Conservation (phyloP, 2,329 filamentous ascomycete species). For the Eutypa lata region DNA sequence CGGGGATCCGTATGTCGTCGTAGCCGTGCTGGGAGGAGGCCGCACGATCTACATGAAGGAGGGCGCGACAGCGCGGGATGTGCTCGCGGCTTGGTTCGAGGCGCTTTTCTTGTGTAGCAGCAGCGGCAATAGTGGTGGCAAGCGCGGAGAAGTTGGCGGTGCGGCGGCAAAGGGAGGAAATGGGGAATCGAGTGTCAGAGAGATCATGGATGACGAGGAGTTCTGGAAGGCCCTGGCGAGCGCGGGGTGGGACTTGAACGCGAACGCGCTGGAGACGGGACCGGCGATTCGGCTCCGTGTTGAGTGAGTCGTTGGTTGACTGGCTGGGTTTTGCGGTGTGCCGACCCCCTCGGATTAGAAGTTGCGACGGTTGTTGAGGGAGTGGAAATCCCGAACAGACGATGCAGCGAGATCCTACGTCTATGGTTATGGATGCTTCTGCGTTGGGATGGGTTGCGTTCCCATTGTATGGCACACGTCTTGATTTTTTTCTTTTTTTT, state of each 20-base stretch:
- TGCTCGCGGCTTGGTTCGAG: slow-evolving; percentile 35
- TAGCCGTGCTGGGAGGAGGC: slow-evolving; percentile 40
- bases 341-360: no score
- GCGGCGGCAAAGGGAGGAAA: slow-evolving; percentile 2
- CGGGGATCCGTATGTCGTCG: slow-evolving; percentile 59
- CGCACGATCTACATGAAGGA: slow-evolving; percentile 60
- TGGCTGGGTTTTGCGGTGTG: no score
- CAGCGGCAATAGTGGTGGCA: not conserved
- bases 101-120: slow-evolving; percentile 30
- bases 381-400: no score
- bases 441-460: no score
- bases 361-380: no score
- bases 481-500: no score
- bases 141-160: not conserved
- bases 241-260: slow-evolving; percentile 65
- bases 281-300: slow-evolving; percentile 42
- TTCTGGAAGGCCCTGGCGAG: slow-evolving; percentile 43
- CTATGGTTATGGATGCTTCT: no score
- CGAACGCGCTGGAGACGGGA: slow-evolving; percentile 63
- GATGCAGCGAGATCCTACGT: no score
- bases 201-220: slow-evolving; percentile 27
- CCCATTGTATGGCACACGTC: no score
- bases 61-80: slow-evolving; percentile 37
- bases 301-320: slow-evolving; percentile 23
- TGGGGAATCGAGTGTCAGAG: not conserved